These are phyloP conservation scores for Fraxinus angustifolia DNA, from an alignment of 305 asterid genomes.

Conservation along the genomic window DNA sequence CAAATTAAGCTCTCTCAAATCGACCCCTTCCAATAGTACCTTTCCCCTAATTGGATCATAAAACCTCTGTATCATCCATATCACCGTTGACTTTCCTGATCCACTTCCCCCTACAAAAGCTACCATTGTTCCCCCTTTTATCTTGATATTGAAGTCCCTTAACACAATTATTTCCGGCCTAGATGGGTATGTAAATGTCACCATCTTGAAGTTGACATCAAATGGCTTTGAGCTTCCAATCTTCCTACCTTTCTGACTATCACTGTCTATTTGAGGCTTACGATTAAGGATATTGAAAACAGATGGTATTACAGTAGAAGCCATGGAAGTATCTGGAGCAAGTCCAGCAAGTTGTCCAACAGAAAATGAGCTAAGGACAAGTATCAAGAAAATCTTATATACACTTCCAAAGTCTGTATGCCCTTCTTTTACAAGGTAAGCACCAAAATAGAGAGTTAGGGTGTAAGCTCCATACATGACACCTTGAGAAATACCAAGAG, in stretches of 20 bases:
- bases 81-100: conserved; percentile 76
- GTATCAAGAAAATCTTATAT: conserved; percentile 78
- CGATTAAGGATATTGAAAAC: conserved; percentile 50
- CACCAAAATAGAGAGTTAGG: conserved; percentile 62
- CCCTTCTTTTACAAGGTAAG: conserved; percentile 52
- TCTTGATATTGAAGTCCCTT: conserved; percentile 52
- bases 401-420: conserved; percentile 56
- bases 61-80: conserved; percentile 77
- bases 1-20: conserved; percentile 58
- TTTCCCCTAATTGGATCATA: conserved; percentile 70
- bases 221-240: conserved; percentile 41
- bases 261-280: conserved; percentile 46
- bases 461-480: conserved; percentile 84
- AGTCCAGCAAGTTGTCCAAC: conserved; percentile 96
- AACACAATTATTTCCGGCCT: conserved; percentile 54
- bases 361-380: conserved; percentile 79
- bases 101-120: conserved; percentile 90
- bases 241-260: conserved; percentile 39
- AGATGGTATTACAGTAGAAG: conserved; percentile 58
- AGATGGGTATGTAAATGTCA: conserved; percentile 68
- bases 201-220: conserved; percentile 60
- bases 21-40: conserved; percentile 56
- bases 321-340: conserved; percentile 76
- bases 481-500: conserved; percentile 69
- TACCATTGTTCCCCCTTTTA: conserved; percentile 60